Evolutionary conservation across 306 rosid genomes (phyloP).

Genomic region (Gastrolobium villosum): DNA sequence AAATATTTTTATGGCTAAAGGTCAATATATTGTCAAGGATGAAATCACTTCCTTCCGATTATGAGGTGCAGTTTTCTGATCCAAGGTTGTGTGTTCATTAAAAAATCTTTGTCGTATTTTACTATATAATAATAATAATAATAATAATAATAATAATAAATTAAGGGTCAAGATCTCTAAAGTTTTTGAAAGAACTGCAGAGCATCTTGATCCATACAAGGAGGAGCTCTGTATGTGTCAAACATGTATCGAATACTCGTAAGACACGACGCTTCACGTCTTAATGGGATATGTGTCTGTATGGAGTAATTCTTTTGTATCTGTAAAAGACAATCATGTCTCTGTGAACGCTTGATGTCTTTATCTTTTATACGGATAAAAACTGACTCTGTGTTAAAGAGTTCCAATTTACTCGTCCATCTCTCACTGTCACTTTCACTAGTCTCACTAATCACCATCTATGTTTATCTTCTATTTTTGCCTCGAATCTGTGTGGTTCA

Average conservation of each 20-base stretch:
- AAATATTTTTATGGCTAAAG: slow-evolving; percentile 33
- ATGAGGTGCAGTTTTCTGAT: slow-evolving; percentile 19
- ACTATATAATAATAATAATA: too few species aligned
- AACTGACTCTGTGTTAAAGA: not conserved
- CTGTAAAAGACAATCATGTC: slow-evolving; percentile 6
- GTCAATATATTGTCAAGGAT: not conserved
- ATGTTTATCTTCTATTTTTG: not conserved
- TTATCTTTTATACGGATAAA: not conserved
- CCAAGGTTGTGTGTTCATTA: not conserved
- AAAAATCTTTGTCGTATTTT: slow-evolving; percentile 21
- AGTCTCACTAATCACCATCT: not conserved
- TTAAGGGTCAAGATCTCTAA: not conserved
- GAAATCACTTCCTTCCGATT: not conserved
- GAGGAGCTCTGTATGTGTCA: not conserved
- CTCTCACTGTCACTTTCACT: not conserved
- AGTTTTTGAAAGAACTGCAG: not conserved
- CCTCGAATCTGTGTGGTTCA: not conserved
- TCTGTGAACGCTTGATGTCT: not conserved
- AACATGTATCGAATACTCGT: not conserved
- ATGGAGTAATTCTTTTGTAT: not conserved
- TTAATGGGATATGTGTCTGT: not conserved
- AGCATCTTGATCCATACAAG: slow-evolving; percentile 3
- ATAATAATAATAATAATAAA: too few species aligned
- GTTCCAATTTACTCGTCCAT: not conserved
- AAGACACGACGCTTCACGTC: slow-evolving; percentile 1